Percentiles rank a stretch among this genome's conserved stretches.
These are phyloP conservation scores for Backusella mclennaniae DNA, from an alignment of 192 early-diverging fungal species.

Conservation along the genomic window DNA sequence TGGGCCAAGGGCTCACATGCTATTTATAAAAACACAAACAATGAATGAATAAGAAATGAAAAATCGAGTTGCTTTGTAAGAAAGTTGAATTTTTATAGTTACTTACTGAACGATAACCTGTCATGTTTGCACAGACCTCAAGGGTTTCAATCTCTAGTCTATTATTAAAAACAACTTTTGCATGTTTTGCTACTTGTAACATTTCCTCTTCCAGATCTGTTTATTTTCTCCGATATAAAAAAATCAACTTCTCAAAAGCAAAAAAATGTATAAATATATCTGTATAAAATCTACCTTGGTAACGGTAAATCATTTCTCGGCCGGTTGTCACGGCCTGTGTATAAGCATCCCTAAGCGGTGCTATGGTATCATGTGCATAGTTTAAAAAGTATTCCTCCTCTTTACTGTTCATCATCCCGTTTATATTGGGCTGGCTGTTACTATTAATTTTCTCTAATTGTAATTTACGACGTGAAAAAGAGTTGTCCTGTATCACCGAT, in stretches of 20 bases:
- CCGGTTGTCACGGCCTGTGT: constrained; percentile 16
- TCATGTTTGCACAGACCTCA: constrained; percentile 15
- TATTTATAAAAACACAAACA: not conserved
- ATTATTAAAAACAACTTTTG: constrained; percentile 23
- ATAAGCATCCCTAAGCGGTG: constrained; percentile 31
- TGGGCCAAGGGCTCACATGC: constrained; percentile 3
- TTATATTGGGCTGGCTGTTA: constrained; percentile 15
- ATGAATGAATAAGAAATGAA: not conserved
- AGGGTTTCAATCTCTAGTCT: constrained; percentile 13
- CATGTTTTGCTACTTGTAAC: constrained; percentile 14
- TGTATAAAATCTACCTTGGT: constrained; percentile 29
- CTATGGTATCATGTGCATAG: constrained; percentile 35
- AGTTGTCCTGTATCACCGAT: constrained; percentile 34
- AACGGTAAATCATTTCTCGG: constrained; percentile 23
- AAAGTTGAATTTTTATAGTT: not conserved
- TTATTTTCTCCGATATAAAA: not conserved
- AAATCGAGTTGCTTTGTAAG: not conserved
- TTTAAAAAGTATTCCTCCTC: constrained; percentile 46
- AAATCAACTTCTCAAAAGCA: not conserved
- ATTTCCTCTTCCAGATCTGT: constrained; percentile 28
- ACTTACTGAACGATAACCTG: constrained; percentile 15
- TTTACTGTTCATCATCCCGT: constrained; percentile 26
- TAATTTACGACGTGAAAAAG: constrained; percentile 39
- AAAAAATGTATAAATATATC: not conserved
- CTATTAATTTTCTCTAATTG: constrained; percentile 41